Percentiles rank a stretch among this genome's conserved stretches.
These are phyloP conservation scores for Populus tomentosa DNA, from an alignment of 441 rosid genomes.

Conservation along the genomic window DNA sequence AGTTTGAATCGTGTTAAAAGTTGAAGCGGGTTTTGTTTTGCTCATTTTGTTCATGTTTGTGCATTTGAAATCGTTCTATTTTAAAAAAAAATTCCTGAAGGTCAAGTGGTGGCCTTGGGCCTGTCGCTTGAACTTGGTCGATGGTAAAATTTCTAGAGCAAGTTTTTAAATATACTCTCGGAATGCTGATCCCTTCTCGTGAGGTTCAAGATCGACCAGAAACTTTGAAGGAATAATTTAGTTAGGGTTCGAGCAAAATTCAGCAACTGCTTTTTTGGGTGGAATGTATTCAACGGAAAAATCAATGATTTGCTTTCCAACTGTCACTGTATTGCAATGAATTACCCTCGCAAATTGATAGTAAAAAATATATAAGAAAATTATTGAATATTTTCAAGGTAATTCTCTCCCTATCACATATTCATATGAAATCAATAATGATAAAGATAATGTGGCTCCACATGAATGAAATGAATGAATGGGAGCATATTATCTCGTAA, in stretches of 20 bases:
- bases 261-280: background rate
- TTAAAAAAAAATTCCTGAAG: background rate
- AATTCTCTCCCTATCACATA: too few species aligned
- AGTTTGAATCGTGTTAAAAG: background rate
- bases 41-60: background rate
- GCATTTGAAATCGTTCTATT: too few species aligned
- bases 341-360: background rate
- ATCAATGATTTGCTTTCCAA: background rate
- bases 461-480: too few species aligned
- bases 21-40: conserved; percentile 3
- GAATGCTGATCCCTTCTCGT: background rate
- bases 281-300: too few species aligned
- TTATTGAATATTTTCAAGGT: too few species aligned
- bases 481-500: too few species aligned
- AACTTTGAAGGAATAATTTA: background rate
- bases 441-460: too few species aligned
- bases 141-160: background rate
- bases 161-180: background rate
- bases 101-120: background rate
- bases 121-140: background rate
- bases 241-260: background rate
- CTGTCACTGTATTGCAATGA: background rate
- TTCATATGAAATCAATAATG: too few species aligned
- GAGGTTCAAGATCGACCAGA: background rate
- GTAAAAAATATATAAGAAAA: too few species aligned